Base-by-base conservation (phyloP, 2,329 filamentous ascomycete species). In the Colletotrichum chrysophilum region DNA sequence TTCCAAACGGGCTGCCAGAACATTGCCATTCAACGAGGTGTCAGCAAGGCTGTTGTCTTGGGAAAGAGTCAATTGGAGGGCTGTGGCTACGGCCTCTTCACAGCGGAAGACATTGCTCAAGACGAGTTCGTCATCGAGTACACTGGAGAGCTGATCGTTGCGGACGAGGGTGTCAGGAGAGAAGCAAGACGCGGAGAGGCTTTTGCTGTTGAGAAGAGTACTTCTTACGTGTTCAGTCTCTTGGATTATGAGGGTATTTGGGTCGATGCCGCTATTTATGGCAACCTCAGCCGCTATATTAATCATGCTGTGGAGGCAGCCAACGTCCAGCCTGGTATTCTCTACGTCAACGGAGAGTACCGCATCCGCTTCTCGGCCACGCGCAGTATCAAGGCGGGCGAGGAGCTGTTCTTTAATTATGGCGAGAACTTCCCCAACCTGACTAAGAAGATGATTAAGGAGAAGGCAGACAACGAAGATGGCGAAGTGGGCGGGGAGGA, bases 331-430 rank as follows among this genome's bases (percentile, higher is more conserved):
- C 90, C 94, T 3, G 90, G 91, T 74, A 93, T 95, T 69, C 83
- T 94, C 18, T 91, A 95, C 66, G 94, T 95, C 74, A 95, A 95
- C 79, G 93, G 93, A 28, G 93, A 94, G 76, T 93, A 93, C 79
- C 91, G 95, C 16, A 95, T 97, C 81, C 94, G 92, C 60, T 94
- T 97, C 79, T 92, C 90, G 62, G 94, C 94, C 0, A 87, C 89
- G 70, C 87, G 91, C 3, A 89, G 93, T 55, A 94, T 97, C 80
- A 88, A 89, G 74, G 88, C 90, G 5, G 95, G 95, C 28, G 93
- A 95, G 76, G 95, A 97, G 83, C 85, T 97, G 1, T 94, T 95
- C 81, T 97, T 96, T 83, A 91, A 96, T 81, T 97, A 97, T 79
- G 94, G 94, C 56, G 90, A 93, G 80, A 91, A 92, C 76, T 93